Percentiles rank a stretch among this genome's conserved stretches.
These are phyloP conservation scores for Lactarius sp. DNA, from an alignment of 768 basidiomycete species.

Conservation along the genomic window DNA sequence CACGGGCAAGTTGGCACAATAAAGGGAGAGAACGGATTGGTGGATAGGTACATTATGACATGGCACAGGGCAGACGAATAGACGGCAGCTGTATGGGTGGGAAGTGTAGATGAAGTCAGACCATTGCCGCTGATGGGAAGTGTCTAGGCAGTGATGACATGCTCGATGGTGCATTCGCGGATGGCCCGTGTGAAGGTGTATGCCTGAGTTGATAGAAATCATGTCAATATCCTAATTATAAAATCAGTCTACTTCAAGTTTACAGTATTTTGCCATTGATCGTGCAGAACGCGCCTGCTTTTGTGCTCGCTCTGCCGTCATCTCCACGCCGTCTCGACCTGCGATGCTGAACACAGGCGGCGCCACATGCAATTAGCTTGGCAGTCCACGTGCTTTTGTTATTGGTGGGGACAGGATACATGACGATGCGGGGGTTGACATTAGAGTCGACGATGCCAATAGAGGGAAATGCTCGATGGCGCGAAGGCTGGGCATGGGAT, in stretches of 20 bases:
- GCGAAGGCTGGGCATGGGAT: conserved; percentile 77
- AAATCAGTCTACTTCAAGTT: conserved; percentile 18
- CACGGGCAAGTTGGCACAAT: no score
- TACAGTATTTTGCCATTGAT: conserved; percentile 16
- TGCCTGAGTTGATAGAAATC: not conserved
- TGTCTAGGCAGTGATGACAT: no score
- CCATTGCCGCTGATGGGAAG: no score
- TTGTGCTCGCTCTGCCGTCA: conserved; percentile 34
- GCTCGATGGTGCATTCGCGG: no score
- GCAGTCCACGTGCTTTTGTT: conserved; percentile 90
- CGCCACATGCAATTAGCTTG: conserved; percentile 57
- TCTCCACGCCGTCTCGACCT: conserved; percentile 64
- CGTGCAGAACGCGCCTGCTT: conserved; percentile 11
- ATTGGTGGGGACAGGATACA: conserved; percentile 98
- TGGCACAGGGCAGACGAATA: no score
- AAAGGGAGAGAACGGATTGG: no score
- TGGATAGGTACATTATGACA: no score
- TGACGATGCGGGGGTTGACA: conserved; percentile 91
- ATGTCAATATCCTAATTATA: not conserved
- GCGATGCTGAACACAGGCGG: conserved; percentile 86
- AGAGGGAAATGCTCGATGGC: conserved; percentile 86
- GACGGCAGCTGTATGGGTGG: no score
- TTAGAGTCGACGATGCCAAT: conserved; percentile 94
- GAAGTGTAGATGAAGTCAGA: no score
- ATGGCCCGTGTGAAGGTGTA: no score